Evolutionary conservation across 805 yeast species (phyloP), one percentile per base, ranked within the genome.

Genomic region (Pichia paraexigua): DNA sequence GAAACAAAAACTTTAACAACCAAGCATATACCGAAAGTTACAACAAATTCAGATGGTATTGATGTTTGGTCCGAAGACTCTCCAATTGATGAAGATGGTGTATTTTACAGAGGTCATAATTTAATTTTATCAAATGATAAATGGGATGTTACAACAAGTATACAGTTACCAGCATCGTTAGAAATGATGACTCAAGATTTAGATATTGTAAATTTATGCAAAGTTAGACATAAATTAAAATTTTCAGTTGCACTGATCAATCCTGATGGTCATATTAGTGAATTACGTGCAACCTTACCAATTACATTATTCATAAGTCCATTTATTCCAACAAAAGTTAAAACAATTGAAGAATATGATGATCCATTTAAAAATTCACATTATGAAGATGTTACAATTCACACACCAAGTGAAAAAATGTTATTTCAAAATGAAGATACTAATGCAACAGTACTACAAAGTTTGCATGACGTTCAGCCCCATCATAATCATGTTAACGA

Each of bases 241-340:
- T 87, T 91, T 63, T 82, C 79, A 11, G 80, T 94, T 52, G 85
- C 88, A 1, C 73, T 94, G 56, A 68, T 80, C 41, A 92, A 94
- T 63, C 85, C 95, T 0, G 97, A 90, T 65, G 96, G 96, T 3
- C 98, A 92, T 63, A 82, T 85, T 3, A 88, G 97, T 0, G 97
- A 91, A 65, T 72, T 92, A 47, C 74, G 98, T 32, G 97, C 97
- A 0, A 85, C 97, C 0, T 71, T 92, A 56, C 98, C 98, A 0
- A 74, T 92, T 5, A 78, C 61, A 3, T 46, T 69, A 11, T 69
- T 69, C 50, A 60, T 69, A 17, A 75, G 80, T 6, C 97, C 98
- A 8, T 86, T 87, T 64, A 86, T 94, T 6, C 78, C 92, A 0
- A 73, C 92, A 18, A 72, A 79, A 18, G 83, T 85, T 2, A 71